A percentile compares a stretch with the other conserved stretches of the same genome.
Conservation (phyloP, 352 stramenopile genomes). For the Globisporangium heterothallicum region DNA sequence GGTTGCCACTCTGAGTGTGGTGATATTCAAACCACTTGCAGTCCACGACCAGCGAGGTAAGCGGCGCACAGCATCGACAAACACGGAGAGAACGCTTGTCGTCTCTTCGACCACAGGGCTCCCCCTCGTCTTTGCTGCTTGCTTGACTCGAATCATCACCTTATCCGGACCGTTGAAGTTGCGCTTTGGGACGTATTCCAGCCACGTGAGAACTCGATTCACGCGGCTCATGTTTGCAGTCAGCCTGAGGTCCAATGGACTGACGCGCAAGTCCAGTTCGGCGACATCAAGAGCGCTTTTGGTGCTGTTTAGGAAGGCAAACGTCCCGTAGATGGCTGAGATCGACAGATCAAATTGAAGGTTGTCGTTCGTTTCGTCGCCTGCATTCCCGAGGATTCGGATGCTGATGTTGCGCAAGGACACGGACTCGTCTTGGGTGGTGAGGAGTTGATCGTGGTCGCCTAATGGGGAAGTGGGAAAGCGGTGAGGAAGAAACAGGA, state of each 20-base stretch:
- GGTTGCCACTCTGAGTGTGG: conserved; percentile 3
- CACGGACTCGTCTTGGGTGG: neutral
- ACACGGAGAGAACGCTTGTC: conserved; percentile 24
- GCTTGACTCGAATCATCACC: conserved; percentile 24
- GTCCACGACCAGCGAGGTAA: conserved; percentile 21
- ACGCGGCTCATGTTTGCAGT: conserved; percentile 1
- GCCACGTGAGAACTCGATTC: conserved; percentile 12
- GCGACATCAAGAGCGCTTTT: too few relatives aligned
- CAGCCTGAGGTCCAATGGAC: conserved; percentile 5
- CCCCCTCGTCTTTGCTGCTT: neutral
- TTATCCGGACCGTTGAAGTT: conserved; percentile 38
- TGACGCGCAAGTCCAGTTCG: neutral
- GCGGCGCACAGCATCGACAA: conserved; percentile 26
- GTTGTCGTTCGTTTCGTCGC: neutral
- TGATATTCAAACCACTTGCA: conserved; percentile 9
- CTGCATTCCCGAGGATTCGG: neutral
- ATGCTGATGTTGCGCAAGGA: conserved; percentile 9
- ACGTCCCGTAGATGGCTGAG: conserved; percentile 6
- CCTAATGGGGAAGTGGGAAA: too few relatives aligned
- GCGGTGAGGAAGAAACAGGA: too few relatives aligned
- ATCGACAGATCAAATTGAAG: conserved; percentile 7
- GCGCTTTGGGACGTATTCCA: conserved; percentile 22
- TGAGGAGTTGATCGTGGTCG: neutral
- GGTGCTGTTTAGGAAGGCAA: neutral
- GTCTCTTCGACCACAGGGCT: conserved; percentile 1